Conservation (phyloP, 2,329 filamentous ascomycete genomes). For the Leptodontidium sp. region DNA sequence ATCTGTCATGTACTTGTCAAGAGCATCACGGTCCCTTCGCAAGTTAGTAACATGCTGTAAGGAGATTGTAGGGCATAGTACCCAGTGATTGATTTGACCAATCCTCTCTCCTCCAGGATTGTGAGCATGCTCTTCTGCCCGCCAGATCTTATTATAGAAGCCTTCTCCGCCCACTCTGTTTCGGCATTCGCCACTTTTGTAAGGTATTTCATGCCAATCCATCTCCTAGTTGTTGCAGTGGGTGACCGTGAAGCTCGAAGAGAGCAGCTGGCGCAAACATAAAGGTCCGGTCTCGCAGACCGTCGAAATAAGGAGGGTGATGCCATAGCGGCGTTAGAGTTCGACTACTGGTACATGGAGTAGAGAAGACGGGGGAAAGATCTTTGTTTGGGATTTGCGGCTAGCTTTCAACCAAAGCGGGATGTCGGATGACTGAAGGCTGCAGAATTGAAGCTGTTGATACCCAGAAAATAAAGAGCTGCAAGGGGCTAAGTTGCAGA, state of each 20-base stretch:
- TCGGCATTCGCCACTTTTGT: slow-evolving; percentile 44
- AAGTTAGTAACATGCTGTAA: background rate
- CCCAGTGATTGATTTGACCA: slow-evolving; percentile 79
- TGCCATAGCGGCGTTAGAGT: slow-evolving; percentile 40
- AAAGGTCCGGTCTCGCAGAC: slow-evolving; percentile 37
- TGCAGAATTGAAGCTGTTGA: slow-evolving; percentile 13
- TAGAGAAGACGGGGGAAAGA: background rate
- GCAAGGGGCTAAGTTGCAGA: no score
- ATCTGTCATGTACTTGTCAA: slow-evolving; percentile 69
- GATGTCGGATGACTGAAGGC: background rate
- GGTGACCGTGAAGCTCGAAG: slow-evolving; percentile 37
- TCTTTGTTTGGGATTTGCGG: background rate
- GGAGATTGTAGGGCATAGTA: slow-evolving; percentile 50
- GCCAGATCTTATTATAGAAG: slow-evolving; percentile 58
- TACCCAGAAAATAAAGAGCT: background rate
- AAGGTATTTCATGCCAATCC: slow-evolving; percentile 48
- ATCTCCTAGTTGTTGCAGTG: slow-evolving; percentile 36
- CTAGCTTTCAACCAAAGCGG: background rate
- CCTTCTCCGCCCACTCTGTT: slow-evolving; percentile 57
- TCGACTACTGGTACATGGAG: background rate
- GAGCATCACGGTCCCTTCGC: slow-evolving; percentile 52
- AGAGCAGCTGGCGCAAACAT: slow-evolving; percentile 45
- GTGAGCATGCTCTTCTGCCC: slow-evolving; percentile 64
- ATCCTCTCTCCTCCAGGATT: slow-evolving; percentile 74
- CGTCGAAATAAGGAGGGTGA: slow-evolving; percentile 40